Percentiles rank a stretch among this genome's conserved stretches.
Conservation (phyloP, 306 rosid genomes). For the Cicer yamashitae region DNA sequence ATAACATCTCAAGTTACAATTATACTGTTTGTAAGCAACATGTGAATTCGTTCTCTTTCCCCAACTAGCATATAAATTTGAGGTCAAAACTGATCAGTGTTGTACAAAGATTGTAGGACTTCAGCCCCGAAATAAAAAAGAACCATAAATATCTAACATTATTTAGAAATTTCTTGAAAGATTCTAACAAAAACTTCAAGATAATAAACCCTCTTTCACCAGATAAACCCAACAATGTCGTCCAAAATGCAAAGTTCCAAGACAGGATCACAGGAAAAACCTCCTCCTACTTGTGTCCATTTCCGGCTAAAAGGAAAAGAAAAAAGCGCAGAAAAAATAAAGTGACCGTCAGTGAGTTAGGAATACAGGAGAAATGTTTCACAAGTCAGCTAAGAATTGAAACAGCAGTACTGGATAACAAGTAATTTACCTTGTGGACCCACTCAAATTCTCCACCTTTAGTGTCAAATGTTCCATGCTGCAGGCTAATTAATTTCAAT, state of each 20-base stretch:
- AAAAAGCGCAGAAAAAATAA: not conserved
- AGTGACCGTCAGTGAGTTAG: conserved; percentile 13
- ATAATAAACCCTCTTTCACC: conserved; percentile 15
- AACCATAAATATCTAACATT: not conserved
- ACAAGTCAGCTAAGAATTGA: conserved; percentile 9
- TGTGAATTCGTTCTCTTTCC: not conserved
- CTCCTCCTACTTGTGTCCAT: conserved; percentile 99
- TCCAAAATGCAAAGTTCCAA: conserved; percentile 41
- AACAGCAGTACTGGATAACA: conserved; percentile 12
- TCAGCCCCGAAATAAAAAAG: not conserved
- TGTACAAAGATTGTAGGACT: conserved; percentile 32
- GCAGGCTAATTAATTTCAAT: conserved; percentile 76
- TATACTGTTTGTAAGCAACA: conserved; percentile 1
- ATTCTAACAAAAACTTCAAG: conserved; percentile 13
- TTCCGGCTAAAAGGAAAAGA: conserved; percentile 67
- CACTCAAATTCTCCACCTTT: conserved; percentile 92
- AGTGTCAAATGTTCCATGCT: conserved; percentile 85
- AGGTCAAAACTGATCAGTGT: conserved; percentile 45
- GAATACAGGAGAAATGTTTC: conserved; percentile 7
- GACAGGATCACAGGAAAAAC: conserved; percentile 72
- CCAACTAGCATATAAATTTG: not conserved
- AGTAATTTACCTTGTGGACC: conserved; percentile 86
- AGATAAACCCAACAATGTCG: conserved; percentile 22
- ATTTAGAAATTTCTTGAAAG: conserved; percentile 12
- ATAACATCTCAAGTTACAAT: conserved; percentile 1